A percentile compares a stretch with the other conserved stretches of the same genome.
These are phyloP conservation scores for Tulasnella sp. DNA, from an alignment of 768 basidiomycete species.

Conservation along the genomic window DNA sequence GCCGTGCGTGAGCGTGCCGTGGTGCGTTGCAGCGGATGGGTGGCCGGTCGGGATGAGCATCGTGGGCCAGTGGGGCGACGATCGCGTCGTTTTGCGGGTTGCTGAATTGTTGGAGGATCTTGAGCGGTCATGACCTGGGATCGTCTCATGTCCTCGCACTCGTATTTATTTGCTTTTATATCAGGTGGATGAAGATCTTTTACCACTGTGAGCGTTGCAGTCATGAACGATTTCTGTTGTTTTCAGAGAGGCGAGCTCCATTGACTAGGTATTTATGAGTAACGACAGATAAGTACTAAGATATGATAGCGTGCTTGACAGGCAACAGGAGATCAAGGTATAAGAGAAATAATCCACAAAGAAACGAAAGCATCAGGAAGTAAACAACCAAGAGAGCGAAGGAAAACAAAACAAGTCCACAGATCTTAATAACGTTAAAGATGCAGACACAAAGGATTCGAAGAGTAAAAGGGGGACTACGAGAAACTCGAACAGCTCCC, in stretches of 20 bases:
- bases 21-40: conserved; percentile 35
- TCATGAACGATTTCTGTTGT: too few relatives aligned
- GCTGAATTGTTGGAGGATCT: conserved; percentile 12
- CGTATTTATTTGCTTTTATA: too few relatives aligned
- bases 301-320: not conserved
- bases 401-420: too few relatives aligned
- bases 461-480: too few relatives aligned
- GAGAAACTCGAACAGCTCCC: not conserved
- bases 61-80: conserved; percentile 75
- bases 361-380: not conserved
- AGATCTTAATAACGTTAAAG: too few relatives aligned
- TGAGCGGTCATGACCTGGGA: too few relatives aligned
- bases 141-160: too few relatives aligned
- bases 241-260: too few relatives aligned
- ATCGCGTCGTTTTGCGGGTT: conserved; percentile 21
- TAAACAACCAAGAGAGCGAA: not conserved
- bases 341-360: not conserved
- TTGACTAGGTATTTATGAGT: not conserved
- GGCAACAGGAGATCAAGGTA: too few relatives aligned
- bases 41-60: conserved; percentile 82
- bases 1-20: conserved; percentile 69
- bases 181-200: too few relatives aligned
- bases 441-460: too few relatives aligned
- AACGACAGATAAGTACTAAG: not conserved
- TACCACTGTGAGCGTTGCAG: too few relatives aligned